Conservation (phyloP, 352 stramenopile species). For the Pythium diclinum region DNA sequence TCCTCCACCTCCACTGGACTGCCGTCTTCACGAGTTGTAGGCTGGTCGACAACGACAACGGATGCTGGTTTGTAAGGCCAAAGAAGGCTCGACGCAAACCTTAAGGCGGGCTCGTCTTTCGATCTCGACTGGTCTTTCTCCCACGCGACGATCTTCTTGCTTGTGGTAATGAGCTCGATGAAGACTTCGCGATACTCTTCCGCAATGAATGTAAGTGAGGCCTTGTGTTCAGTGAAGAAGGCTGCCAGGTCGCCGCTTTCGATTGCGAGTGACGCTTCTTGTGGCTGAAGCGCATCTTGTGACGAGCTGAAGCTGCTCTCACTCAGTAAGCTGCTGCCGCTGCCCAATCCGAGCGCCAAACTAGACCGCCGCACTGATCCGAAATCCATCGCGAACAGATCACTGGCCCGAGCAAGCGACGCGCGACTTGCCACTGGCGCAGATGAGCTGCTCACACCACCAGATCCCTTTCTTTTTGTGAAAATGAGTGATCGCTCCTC, state of each 20-base stretch:
- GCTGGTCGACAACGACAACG: not conserved
- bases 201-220: conserved; percentile 51
- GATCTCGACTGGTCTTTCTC: conserved; percentile 44
- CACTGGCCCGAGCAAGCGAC: conserved; percentile 53
- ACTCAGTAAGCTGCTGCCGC: conserved; percentile 2
- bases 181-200: conserved; percentile 41
- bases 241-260: conserved; percentile 37
- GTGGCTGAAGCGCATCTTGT: conserved; percentile 21
- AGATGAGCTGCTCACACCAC: conserved; percentile 2
- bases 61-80: conserved; percentile 41
- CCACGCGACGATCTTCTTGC: conserved; percentile 61
- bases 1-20: conserved; percentile 8
- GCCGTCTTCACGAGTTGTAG: not conserved
- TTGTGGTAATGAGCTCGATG: conserved; percentile 42
- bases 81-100: conserved; percentile 66
- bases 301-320: not conserved
- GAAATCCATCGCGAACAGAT: conserved; percentile 74
- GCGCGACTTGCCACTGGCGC: conserved; percentile 6
- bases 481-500: conserved; percentile 22
- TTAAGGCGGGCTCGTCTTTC: conserved; percentile 73
- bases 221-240: conserved; percentile 63
- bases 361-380: conserved; percentile 32
- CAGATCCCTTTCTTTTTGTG: conserved; percentile 20
- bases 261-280: conserved; percentile 22
- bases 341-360: conserved; percentile 25